Evolutionary conservation across 768 basidiomycete genomes (phyloP).

Genomic region (Hygrophorus pudorinus): DNA sequence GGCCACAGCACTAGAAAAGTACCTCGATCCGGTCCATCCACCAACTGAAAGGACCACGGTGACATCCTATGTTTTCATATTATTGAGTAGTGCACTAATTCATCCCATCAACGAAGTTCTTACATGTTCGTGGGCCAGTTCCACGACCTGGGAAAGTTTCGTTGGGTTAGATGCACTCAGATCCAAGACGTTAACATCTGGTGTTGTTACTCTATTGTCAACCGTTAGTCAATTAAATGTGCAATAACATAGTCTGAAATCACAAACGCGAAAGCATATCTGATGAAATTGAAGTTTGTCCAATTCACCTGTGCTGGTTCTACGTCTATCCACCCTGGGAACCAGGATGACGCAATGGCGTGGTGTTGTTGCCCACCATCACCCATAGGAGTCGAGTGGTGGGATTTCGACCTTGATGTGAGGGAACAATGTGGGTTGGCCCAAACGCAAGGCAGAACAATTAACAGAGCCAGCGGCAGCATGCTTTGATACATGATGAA

Average conservation of each 20-base stretch:
- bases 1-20: constrained; percentile 53
- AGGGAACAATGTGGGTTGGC: not conserved
- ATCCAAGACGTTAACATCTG: constrained; percentile 22
- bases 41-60: constrained; percentile 52
- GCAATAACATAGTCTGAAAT: not conserved
- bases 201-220: constrained; percentile 25
- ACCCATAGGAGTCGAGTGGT: too few species aligned
- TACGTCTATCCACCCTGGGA: constrained; percentile 54
- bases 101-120: constrained; percentile 12
- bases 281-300: constrained; percentile 55
- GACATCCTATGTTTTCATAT: constrained; percentile 31
- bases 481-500: not conserved
- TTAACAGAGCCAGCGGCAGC: not conserved
- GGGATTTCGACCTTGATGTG: too few species aligned
- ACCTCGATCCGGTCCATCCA: constrained; percentile 59
- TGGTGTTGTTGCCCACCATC: constrained; percentile 9
- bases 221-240: not conserved
- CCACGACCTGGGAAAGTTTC: constrained; percentile 46
- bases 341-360: constrained; percentile 59
- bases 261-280: constrained; percentile 65
- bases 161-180: constrained; percentile 33
- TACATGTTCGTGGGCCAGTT: constrained; percentile 30
- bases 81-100: not conserved
- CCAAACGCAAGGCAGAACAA: not conserved
- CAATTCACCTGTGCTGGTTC: constrained; percentile 46